Base-by-base conservation (phyloP, 306 rosid genomes). In the Acmispon strigosus region DNA sequence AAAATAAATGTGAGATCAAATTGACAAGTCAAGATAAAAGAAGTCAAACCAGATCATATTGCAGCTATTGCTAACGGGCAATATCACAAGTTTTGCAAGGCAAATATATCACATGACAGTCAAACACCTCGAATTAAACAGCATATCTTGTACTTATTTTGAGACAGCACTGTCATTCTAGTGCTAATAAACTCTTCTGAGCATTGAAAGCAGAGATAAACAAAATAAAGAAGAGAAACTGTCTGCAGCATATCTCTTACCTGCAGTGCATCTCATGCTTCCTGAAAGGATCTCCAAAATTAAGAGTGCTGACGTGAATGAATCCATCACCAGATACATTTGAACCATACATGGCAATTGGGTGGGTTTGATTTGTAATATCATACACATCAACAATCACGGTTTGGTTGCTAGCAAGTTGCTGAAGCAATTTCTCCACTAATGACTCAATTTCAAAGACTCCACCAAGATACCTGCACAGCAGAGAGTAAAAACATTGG, bases 241-340 rank as follows among this genome's bases (percentile, higher is more conserved):
- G 39, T 59, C 41, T 11, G 59, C 62, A 27, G 56, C 53, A 61
- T 34, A 12, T 13, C 51, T 10, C 36, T 77, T 82, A 91, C 98
- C 99, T 84, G 97, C 99, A 94, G 70, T 62, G 95, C 99, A 94
- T 94, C 86, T 89, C 97, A 76, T 94, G 99, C 86, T 85, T 94
- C 80, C 99, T 82, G 45, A 89, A 72, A 39, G 99, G 99, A 83
- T 91, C 99, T 65, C 99, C 99, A 52, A 94, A 94, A 81, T 82
- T 94, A 36, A 94, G 92, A 75, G 78, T 32, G 81, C 97, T 91
- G 62, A 80, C 60, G 49, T 76, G 95, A 82, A 67, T 79, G 80
- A 87, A 75, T 32, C 80, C 88, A 79, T 84, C 92, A 41, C 82
- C 88, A 7, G 92, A 78, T 59, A 80, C 90, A 72, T 85, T 83